Base-by-base conservation (phyloP, 345 rosid species). In the Abelmoschus esculentus region DNA sequence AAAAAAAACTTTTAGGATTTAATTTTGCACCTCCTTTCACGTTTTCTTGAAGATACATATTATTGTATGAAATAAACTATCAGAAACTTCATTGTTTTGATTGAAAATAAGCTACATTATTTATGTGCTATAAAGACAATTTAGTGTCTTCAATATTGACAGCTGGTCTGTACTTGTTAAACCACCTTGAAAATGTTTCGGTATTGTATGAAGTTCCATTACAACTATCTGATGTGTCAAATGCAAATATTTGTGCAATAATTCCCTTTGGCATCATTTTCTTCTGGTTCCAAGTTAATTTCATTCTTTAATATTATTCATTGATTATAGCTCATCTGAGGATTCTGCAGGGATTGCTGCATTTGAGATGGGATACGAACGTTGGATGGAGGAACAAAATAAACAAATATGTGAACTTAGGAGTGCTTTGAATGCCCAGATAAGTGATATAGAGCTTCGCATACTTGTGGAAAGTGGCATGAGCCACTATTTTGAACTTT, bases 311-410 rank as follows among this genome's bases (percentile, higher is more conserved):
- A 44, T 36, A 47, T 52, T 70, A 14, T 49, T 60, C 46, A 7
- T 36, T n/a, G 53, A 61, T 38, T 18, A 62, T 18, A 62, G 36
- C 64, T 12, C 0, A 15, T 40, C 36, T 64, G 40, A 70, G 29
- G 34, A 56, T 60, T 73, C 61, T 69, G 59, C 83, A 90, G 93
- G 89, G 50, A 84, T 88, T 70, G 81, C 89, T 28, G 77, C 87
- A 64, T 95, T 95, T 84, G 97, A 95, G 87, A 81, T 87, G 90
- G 90, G 87, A 80, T 95, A 95, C 62, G 87, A 82, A 68, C 85
- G 79, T 22, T 95, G 99, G 99, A 74, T 95, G 70, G 92, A 90
- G 70, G 97, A 84, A 70, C 96, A 90, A 74, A 87, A 77, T 49
- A 83, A 79, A 72, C 96, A 91, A 63, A 81, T 83, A 67, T 6